Base-by-base conservation (phyloP, 2,329 filamentous ascomycete genomes). In the Aspergillus unguis region DNA sequence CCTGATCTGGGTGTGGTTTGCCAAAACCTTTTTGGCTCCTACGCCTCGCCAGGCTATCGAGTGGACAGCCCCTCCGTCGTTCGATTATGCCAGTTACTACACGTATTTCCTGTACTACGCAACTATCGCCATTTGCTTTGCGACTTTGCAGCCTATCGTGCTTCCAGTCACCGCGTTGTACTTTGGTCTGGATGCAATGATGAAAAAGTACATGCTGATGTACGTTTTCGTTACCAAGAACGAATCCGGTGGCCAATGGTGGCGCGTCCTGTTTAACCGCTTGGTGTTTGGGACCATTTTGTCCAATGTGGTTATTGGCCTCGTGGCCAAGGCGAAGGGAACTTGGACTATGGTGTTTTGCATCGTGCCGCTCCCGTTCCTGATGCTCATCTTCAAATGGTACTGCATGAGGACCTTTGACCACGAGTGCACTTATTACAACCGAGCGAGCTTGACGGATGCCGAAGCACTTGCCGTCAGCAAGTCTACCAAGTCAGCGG, bases 201-300 rank as follows among this genome's bases (percentile, higher is more conserved):
- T 97, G 67, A 96, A 96, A 80, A 97, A 97, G 74, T 99, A 99
- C 66, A 78, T 96, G 42, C 75, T 97, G 36, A 81, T 97, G 60
- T 96, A 99, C 72, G 87, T 96, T 58, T 97, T 96, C 66, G 83
- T 95, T 59, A 99, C 94, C 43, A 99, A 97, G 77, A 96, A 87
- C 28, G 94, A 99, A 68, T 96, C 92, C 0, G 94, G 92, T 6
- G 94, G 94, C 46, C 83, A 88, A 68, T 96, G 90, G 68, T 99
- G 94, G 94, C 85, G 90, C 17, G 83, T 92, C 1, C 71, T 97
- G 5, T 95, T 90, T 79, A 99, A 99, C 71, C 87, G 94, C n/a
- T 80, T 96, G 69, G 75, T 97, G 26, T 92, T 96, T 62, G 89
- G 85, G 28, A 80, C 84, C 0, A 82, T 95, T 28, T 76, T 99